Base-by-base conservation (phyloP, 176 grass and related monocot genomes). In the Juncus inflexus region DNA sequence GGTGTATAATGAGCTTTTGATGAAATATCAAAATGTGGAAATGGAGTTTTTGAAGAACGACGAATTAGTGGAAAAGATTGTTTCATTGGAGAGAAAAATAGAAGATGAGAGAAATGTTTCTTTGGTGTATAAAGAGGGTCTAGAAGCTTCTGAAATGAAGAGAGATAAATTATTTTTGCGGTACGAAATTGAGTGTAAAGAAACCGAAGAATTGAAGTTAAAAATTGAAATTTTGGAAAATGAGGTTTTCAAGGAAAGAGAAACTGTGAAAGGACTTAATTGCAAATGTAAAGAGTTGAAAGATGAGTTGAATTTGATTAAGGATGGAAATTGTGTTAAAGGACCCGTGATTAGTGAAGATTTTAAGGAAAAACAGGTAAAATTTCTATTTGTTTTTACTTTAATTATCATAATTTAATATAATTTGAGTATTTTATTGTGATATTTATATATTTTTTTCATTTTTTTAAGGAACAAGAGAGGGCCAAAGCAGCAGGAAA, bases 281-380 rank as follows among this genome's bases (percentile, higher is more conserved):
- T 51, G 12, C 4, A 91, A 80, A 49, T 90, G 76, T 77, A 55
- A 72, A 45, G 64, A 66, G 36, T 64, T 90, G 77, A 78, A 99
- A 65, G 45, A 84, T 40, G 64, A 76, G 16, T 38, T 87, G 19
- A 51, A 35, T 51, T 63, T 49, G 50, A 78, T 62, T 51, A 77
- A 84, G 71, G 15, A 69, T 37, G 53, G 69, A 13, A 43, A 28
- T 59, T 70, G 37, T 61, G 52, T 56, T 65, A 79, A 73, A 56
- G 85, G 47, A 42, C 49, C 72, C 69, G n/a, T 56, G 55, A 57
- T 70, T 16, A 60, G 64, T 64, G 50, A 64, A 69, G 58, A 84
- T 19, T 65, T 86, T 37, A 66, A 86, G 55, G 38, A 73, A 12
- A 86, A 51, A 83, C 84, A 90, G 83, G 95, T 94, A 81, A 75